Evolutionary conservation across 2,329 filamentous ascomycete genomes (phyloP), one percentile per base, ranked within the genome.

Genomic region (Dothistroma septosporum): DNA sequence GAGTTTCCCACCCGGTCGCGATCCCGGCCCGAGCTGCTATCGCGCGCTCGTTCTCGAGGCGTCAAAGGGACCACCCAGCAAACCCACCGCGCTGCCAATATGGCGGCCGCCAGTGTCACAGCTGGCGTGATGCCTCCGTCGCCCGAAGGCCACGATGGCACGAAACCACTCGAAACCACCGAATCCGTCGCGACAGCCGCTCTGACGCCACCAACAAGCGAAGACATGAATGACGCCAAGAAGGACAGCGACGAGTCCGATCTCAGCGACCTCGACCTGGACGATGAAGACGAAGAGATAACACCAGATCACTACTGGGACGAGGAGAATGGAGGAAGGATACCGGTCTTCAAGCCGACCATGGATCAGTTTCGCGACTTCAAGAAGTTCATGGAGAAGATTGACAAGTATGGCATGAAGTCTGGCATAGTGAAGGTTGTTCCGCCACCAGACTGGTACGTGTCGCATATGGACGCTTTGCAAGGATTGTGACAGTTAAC

Each of bases 301-400:
- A 87, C 90, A 68, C 89, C 89, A 67, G 90, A 94, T 73, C 88
- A 96, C 75, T 97, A 91, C 80, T 96, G 91, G 72, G 92, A 85
- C 57, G 66, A 60, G 28, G 66, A 61, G 55, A 64, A 68, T 63
- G 84, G 82, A 60, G 85, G 92, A 64, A 90, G 87, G 64, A 89
- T 99, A 37, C 93, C 94, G 9, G 89, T 99, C 62, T 99, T 99
- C 78, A 93, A 88, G 76, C 94, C 94, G 76, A 93, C 89, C 61
- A 96, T 97, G 91, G 84, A 89, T 64, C 92, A 99, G 77, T 97
- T 97, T 78, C 87, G 87, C 72, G 91, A 94, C 77, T 99, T 99
- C 76, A 89, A 93, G 77, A 86, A 85, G 73, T 97, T 95, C 75
- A 89, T 97, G 82, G 85, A 87, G 72, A 92, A 91, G 76, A 86